Base-by-base conservation (phyloP, 768 basidiomycete genomes). In the Termitomyces sp. region DNA sequence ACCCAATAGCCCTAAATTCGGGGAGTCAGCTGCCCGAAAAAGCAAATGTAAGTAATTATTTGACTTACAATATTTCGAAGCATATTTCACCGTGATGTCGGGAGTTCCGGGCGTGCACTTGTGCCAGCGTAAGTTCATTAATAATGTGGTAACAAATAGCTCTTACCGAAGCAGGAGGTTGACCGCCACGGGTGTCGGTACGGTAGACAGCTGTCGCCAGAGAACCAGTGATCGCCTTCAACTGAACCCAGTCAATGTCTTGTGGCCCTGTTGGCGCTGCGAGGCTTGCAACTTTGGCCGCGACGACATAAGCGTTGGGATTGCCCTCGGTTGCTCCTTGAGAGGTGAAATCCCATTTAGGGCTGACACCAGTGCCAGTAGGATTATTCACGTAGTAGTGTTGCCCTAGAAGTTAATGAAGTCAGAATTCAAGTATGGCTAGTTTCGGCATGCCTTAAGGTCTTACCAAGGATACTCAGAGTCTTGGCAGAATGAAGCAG, bases 351-450 rank as follows among this genome's bases (percentile, higher is more conserved):
- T 87, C 86, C 78, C 84, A 83, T 62, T 79, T 76, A 1, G 86
- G 83, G 55, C 73, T 71, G 30, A 72, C 34, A 16, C 78, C 79
- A 3, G 68, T 67, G 5, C 76, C 78, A 5, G 74, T 69, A 51
- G 79, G 72, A 66, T 81, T 80, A 0, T 72, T 66, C 39, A 83
- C 73, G 68, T 85, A 88, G 74, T 79, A 86, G 62, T 88, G 84
- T 59, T 82, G 76, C 18, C 79, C 79, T 63, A 62, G 34, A 53
- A 26, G 30, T 24, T 26, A 40, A 71, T 58, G 5, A 79, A 72
- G 66, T 81, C 18, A 32, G 4, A 43, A 33, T 8, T 45, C 10
- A 34, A 18, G 16, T n/a, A 32, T 26, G 37, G 7, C 4, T n/a
- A 22, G 27, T 32, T 30, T 32, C 32, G 0, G 18, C 14, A 1